A percentile compares a stretch with the other conserved stretches of the same genome.
phyloP scores from a whole-genome alignment of 139 green algal genomes.

The Protoeuglena noctilucae region DNA sequence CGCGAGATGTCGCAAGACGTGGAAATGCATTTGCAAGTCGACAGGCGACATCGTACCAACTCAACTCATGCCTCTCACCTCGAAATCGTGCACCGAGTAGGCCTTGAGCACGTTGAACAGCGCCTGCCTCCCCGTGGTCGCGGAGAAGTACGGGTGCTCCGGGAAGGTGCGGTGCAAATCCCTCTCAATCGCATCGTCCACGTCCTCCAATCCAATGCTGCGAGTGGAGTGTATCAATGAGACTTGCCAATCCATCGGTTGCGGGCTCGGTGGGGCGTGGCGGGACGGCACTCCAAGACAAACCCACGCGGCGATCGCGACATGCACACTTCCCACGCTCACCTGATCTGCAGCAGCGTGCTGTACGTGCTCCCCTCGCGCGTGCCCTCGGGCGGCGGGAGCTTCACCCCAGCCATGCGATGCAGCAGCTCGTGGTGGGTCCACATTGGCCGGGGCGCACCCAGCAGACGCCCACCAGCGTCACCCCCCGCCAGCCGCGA shows the following conservation, averaged over 20 bases:
- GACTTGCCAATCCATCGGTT: no score
- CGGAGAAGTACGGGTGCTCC: conserved; percentile 64
- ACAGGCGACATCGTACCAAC: no score
- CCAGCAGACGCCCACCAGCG: neutral
- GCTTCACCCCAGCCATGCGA: neutral
- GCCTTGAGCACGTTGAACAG: conserved; percentile 45
- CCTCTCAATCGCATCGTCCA: conserved; percentile 72
- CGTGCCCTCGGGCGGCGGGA: neutral
- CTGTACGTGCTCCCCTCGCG: conserved; percentile 33
- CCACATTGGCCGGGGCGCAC: no score
- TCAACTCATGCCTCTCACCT: conserved; percentile 34
- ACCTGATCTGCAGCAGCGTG: conserved; percentile 61
- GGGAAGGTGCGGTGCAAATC: conserved; percentile 93
- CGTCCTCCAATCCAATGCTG: conserved; percentile 39
- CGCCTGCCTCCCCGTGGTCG: conserved; percentile 42
- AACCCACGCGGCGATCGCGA: no score
- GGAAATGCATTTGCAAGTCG: no score
- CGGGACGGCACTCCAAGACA: no score
- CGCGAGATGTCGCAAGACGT: neutral
- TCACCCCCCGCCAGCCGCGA: neutral
- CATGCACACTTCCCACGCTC: no score
- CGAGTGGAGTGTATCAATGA: no score
- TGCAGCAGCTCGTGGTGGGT: neutral
- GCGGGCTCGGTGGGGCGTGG: no score
- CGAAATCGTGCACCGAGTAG: conserved; percentile 70